Base-by-base conservation (phyloP, 257 asterid species). In the Anisodus acutangulus region DNA sequence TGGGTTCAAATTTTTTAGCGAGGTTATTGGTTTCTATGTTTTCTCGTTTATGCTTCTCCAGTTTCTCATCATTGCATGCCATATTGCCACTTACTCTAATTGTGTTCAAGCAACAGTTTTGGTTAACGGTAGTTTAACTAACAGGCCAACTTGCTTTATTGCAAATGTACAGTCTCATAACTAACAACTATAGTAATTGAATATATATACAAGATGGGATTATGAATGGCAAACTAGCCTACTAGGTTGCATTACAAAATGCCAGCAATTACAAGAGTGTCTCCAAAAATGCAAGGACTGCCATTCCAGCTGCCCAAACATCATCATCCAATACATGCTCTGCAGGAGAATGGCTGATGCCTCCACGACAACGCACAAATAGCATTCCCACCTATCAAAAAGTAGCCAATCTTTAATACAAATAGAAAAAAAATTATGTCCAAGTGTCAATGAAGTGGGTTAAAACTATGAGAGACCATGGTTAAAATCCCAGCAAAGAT, bases 331-430 rank as follows among this genome's bases (percentile, higher is more conserved):
- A 79, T 47, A 93, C 98, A 88, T 93, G 93, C 91, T 97, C 99
- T 4, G 89, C 97, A 2, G 99, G 99, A 37, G 99, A 97, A 89
- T 97, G 99, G 88, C 98, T 97, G 58, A 93, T 90, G 47, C 99
- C 99, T 37, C 99, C 98, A 17, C 97, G 98, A 51, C 99, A 97
- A 6, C 98, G 95, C 79, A 97, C 97, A 85, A 97, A 97, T 60
- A 97, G 86, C 98, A 95, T 97, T 17, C 93, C 98, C 9, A 93
- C 97, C 99, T 96, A 79, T 57, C 15, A 17, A 74, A 85, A 85
- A 13, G 83, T 9, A 64, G 39, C 67, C 87, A 5, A 80, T 57
- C 41, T n/a, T 86, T 71, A 89, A 67, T 26, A 66, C 66, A 8
- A 26, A 47, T 53, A 39, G 19, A 51, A 82, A 58, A 58, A 12